These are phyloP conservation scores for Penicillium arizonense DNA, from an alignment of 495 filamentous ascomycete species.

Conservation along the genomic window DNA sequence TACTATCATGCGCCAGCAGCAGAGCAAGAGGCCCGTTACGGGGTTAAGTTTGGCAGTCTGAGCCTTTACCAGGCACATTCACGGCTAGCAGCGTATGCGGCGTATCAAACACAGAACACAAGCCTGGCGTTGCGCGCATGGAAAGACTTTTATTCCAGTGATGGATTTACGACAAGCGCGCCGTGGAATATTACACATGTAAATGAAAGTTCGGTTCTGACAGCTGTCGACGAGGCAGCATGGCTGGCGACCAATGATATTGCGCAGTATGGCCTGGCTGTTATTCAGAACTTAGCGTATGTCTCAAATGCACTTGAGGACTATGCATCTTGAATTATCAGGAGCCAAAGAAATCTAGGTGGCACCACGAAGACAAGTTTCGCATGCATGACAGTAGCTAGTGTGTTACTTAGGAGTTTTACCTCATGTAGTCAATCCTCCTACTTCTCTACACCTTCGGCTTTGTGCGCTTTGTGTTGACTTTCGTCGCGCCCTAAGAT, in stretches of 20 bases:
- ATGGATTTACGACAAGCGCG: slow-evolving; percentile 30
- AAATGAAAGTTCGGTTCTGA: slow-evolving; percentile 32
- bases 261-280: slow-evolving; percentile 44
- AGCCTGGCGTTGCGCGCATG: slow-evolving; percentile 39
- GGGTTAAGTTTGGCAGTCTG: slow-evolving; percentile 34
- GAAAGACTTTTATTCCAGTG: slow-evolving; percentile 39
- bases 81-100: slow-evolving; percentile 40
- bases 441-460: no score
- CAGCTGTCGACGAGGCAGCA: slow-evolving; percentile 37
- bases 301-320: background rate
- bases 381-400: no score
- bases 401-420: no score
- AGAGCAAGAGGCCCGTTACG: slow-evolving; percentile 43
- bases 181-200: slow-evolving; percentile 31
- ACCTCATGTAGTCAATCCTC: no score
- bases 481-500: no score
- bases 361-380: no score
- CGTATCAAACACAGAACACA: slow-evolving; percentile 23
- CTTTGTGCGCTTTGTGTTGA: no score
- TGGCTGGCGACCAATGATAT: slow-evolving; percentile 43
- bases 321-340: background rate
- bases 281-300: slow-evolving; percentile 41
- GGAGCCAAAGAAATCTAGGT: no score
- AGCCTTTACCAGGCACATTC: slow-evolving; percentile 44
- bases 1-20: slow-evolving; percentile 30